Evolutionary conservation across 176 grass and related monocot species (phyloP).

Genomic region (Secale cereale): DNA sequence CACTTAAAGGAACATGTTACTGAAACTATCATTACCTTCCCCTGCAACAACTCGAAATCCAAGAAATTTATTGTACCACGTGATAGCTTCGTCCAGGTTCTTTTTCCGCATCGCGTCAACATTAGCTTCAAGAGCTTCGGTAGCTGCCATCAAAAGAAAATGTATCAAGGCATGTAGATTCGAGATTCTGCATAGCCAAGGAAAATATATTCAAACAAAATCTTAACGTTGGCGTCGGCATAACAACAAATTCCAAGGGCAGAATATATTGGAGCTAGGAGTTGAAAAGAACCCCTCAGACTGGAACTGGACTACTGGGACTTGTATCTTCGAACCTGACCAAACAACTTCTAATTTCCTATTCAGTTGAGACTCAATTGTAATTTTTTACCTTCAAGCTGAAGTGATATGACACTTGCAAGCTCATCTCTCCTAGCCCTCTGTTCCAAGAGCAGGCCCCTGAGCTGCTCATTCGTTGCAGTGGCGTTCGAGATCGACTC

Average conservation of each 20-base stretch:
- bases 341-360: not conserved
- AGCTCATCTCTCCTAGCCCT: constrained; percentile 52
- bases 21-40: constrained; percentile 53
- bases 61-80: constrained; percentile 80
- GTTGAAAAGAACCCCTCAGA: not conserved
- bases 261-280: not conserved
- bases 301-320: not conserved
- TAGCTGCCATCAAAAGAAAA: constrained; percentile 34
- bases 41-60: constrained; percentile 71
- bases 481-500: constrained; percentile 47
- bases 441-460: constrained; percentile 38
- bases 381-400: constrained; percentile 37
- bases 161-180: constrained; percentile 16
- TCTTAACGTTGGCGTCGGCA: not conserved
- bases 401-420: constrained; percentile 41
- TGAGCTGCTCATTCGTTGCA: constrained; percentile 59
- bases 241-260: not conserved
- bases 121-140: constrained; percentile 62
- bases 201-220: not conserved
- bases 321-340: not conserved
- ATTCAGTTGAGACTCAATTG: not conserved
- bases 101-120: constrained; percentile 27
- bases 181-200: not conserved
- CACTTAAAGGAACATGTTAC: not conserved
- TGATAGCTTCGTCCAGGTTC: constrained; percentile 49